phyloP scores from a whole-genome alignment of 2,329 filamentous ascomycete genomes.

The Albifimbria verrucaria region DNA sequence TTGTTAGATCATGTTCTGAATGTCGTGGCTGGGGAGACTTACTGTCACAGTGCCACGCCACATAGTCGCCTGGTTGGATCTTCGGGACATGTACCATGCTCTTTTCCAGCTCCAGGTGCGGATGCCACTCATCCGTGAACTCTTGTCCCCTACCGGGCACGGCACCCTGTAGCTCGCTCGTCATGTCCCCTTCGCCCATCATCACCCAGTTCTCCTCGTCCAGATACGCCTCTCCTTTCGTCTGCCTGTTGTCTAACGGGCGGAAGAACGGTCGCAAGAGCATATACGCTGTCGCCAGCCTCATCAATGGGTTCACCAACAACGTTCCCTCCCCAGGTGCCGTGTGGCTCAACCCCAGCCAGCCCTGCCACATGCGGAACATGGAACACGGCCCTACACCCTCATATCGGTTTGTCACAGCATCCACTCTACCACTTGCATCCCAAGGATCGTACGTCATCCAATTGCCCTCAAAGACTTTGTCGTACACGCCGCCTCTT shows the following conservation, averaged over 20 bases:
- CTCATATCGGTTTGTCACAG: slow-evolving; percentile 72
- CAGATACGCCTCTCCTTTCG: slow-evolving; percentile 32
- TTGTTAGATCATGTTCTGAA: not conserved
- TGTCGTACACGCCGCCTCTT: slow-evolving; percentile 64
- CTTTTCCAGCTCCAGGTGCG: slow-evolving; percentile 63
- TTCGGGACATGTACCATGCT: slow-evolving; percentile 69
- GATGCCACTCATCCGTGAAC: slow-evolving; percentile 64
- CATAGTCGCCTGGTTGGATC: slow-evolving; percentile 71
- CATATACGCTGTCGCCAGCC: slow-evolving; percentile 73
- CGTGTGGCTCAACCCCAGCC: slow-evolving; percentile 75
- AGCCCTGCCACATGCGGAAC: slow-evolving; percentile 88
- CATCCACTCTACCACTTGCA: slow-evolving; percentile 62
- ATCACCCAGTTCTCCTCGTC: slow-evolving; percentile 59
- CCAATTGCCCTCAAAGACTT: slow-evolving; percentile 72
- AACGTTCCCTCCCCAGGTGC: slow-evolving; percentile 75
- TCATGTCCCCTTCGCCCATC: slow-evolving; percentile 41
- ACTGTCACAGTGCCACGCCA: slow-evolving; percentile 82
- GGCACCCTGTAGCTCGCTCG: slow-evolving; percentile 67
- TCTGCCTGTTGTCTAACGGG: slow-evolving; percentile 29
- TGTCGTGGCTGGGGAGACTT: slow-evolving; percentile 12
- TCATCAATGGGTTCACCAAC: slow-evolving; percentile 74
- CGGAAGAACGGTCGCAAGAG: slow-evolving; percentile 83
- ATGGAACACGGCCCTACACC: slow-evolving; percentile 79
- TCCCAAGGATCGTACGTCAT: slow-evolving; percentile 83
- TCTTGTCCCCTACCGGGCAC: slow-evolving; percentile 67